Conservation (phyloP, 805 yeast genomes). For the Cyberlindnera maritima region DNA sequence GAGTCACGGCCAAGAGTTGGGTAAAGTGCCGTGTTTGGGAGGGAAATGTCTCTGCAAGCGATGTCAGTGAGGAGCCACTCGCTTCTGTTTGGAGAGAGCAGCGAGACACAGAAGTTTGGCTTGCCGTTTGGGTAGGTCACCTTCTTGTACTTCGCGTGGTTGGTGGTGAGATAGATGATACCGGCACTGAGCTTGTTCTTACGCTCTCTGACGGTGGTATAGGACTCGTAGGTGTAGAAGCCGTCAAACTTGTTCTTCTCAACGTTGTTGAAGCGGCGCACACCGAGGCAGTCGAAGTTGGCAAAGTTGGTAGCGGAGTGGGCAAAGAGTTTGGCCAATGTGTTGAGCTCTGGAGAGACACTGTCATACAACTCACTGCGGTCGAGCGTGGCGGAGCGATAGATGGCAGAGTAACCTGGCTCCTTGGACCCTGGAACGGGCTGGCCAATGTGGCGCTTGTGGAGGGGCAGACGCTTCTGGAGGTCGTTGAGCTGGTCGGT, state of each 20-base stretch:
- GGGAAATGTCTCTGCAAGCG: conserved; percentile 56
- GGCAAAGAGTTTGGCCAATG: conserved; percentile 37
- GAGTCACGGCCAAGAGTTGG: conserved; percentile 57
- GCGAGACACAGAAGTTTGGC: conserved; percentile 46
- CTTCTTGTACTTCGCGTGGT: conserved; percentile 15
- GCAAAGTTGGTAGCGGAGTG: conserved; percentile 31
- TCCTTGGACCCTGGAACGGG: conserved; percentile 36
- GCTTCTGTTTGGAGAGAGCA: conserved; percentile 51
- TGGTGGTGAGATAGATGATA: conserved; percentile 29
- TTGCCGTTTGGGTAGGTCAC: conserved; percentile 10
- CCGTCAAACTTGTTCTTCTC: conserved; percentile 21
- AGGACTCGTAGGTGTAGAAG: conserved; percentile 28
- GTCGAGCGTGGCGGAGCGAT: conserved; percentile 33
- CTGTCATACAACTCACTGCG: conserved; percentile 23
- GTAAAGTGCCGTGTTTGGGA: conserved; percentile 47
- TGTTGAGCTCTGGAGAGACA: conserved; percentile 30
- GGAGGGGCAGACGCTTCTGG: conserved; percentile 2
- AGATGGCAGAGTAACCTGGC: conserved; percentile 44
- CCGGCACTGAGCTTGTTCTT: conserved; percentile 40
- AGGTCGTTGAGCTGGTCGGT: conserved; percentile 5
- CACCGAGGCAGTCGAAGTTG: conserved; percentile 38
- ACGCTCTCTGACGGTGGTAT: conserved; percentile 31
- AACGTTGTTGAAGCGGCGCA: conserved; percentile 24
- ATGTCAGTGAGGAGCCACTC: conserved; percentile 70
- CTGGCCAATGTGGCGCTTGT: conserved; percentile 1